phyloP scores from a whole-genome alignment of 345 rosid genomes.

The Gossypium bickii region DNA sequence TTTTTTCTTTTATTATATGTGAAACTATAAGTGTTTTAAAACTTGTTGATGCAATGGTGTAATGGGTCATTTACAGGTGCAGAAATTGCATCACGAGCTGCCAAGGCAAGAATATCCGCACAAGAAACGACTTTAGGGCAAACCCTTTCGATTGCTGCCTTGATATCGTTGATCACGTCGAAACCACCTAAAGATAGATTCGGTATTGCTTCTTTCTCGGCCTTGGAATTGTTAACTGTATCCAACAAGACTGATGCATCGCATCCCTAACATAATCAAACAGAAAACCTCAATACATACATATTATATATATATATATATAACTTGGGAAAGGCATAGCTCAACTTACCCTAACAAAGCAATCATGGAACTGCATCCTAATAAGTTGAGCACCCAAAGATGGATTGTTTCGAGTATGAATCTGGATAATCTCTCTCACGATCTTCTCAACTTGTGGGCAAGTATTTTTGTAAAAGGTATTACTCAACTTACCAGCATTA shows the following conservation, averaged over 20 bases:
- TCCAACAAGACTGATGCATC: conserved; percentile 29
- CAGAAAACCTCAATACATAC: too few relatives aligned
- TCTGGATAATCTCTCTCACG: conserved; percentile 30
- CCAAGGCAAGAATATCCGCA: conserved; percentile 54
- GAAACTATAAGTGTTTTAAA: not conserved
- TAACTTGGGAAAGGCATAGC: not conserved
- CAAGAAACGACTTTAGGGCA: conserved; percentile 56
- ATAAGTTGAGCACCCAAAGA: conserved; percentile 46
- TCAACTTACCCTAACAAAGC: conserved; percentile 40
- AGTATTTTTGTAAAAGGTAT: conserved; percentile 10
- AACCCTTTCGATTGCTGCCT: conserved; percentile 32
- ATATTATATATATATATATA: too few relatives aligned
- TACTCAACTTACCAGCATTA: conserved; percentile 11
- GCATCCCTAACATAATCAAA: conserved; percentile 42
- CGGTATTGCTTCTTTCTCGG: conserved; percentile 57
- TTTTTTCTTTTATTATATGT: not conserved
- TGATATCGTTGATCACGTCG: conserved; percentile 57
- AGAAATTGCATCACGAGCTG: conserved; percentile 62
- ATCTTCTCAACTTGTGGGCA: conserved; percentile 40
- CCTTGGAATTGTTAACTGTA: conserved; percentile 2
- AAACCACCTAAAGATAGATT: conserved; percentile 44
- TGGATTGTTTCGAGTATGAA: conserved; percentile 24
- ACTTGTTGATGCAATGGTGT: not conserved
- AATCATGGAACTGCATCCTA: conserved; percentile 62
- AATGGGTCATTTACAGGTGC: conserved; percentile 29